These are phyloP conservation scores for Penicillium sp. DNA, from an alignment of 2,329 filamentous ascomycete genomes.

Conservation along the genomic window DNA sequence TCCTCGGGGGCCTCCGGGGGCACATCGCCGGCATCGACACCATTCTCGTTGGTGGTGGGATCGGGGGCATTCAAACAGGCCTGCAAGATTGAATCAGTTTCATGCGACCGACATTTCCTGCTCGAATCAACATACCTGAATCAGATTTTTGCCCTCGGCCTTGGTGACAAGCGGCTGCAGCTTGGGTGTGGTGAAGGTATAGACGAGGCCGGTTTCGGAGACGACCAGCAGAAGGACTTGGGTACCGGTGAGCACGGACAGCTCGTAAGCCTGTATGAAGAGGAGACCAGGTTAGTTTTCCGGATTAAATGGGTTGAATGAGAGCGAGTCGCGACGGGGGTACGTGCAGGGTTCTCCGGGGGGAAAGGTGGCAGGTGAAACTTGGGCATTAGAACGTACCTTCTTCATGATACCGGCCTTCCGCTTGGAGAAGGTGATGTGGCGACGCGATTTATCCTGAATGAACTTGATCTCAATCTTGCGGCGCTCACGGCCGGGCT, in stretches of 20 bases:
- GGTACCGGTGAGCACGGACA: conserved; percentile 95
- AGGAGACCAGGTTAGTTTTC: neutral
- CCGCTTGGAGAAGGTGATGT: conserved; percentile 99
- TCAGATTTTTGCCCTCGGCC: conserved; percentile 97
- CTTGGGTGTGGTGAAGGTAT: conserved; percentile 98
- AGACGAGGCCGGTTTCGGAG: conserved; percentile 94
- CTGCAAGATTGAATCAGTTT: conserved; percentile 50
- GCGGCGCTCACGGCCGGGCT: conserved; percentile 93
- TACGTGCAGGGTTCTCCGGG: neutral
- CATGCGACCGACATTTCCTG: neutral
- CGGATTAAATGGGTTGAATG: neutral
- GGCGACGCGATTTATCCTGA: conserved; percentile 97
- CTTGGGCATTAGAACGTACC: conserved; percentile 55
- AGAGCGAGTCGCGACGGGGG: neutral
- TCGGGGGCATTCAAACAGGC: conserved; percentile 96
- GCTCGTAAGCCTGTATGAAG: conserved; percentile 78
- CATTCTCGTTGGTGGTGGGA: conserved; percentile 78
- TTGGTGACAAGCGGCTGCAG: conserved; percentile 97
- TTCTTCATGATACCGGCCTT: conserved; percentile 99
- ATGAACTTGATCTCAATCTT: conserved; percentile 99
- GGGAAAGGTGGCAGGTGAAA: neutral
- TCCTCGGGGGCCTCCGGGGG: conserved; percentile 87
- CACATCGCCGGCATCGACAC: conserved; percentile 70
- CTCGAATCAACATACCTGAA: conserved; percentile 69
- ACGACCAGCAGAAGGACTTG: conserved; percentile 96